These are phyloP conservation scores for Amoebophrya sp. DNA, from an alignment of 169 alveolate genomes.

Conservation along the genomic window DNA sequence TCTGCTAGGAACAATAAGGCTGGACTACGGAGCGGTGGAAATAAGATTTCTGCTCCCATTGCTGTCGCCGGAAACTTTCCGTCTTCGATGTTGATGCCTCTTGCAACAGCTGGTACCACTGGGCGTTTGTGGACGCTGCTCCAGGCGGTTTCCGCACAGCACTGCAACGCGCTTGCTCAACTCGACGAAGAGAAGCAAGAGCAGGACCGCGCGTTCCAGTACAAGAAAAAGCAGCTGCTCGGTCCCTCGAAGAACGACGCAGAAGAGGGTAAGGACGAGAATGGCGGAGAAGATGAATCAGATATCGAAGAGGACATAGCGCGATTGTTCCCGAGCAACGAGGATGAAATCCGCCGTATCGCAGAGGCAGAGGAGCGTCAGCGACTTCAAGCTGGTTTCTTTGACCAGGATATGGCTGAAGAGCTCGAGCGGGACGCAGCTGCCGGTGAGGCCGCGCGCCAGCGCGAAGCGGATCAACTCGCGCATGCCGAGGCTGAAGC, in stretches of 20 bases:
- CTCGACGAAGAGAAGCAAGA: not conserved
- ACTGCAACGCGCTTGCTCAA: not conserved
- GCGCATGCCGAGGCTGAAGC: not conserved
- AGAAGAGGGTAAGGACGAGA: not conserved
- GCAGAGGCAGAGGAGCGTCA: not conserved
- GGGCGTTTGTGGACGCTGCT: not conserved
- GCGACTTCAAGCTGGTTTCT: not conserved
- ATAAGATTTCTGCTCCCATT: too few species aligned
- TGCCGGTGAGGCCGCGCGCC: too few species aligned
- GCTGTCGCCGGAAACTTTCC: too few species aligned
- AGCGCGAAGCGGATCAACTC: too few species aligned
- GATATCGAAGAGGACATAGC: not conserved
- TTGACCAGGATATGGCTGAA: not conserved
- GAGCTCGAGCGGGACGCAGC: not conserved
- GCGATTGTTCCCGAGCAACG: slow-evolving; percentile 6
- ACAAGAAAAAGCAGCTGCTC: not conserved
- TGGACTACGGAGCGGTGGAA: not conserved
- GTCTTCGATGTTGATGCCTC: too few species aligned
- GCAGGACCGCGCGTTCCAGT: slow-evolving; percentile 4
- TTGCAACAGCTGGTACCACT: too few species aligned
- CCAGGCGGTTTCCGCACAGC: not conserved
- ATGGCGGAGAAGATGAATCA: not conserved
- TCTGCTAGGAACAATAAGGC: not conserved
- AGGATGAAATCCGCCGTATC: not conserved
- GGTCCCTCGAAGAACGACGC: too few species aligned